These are phyloP conservation scores for Russula abietina DNA, from an alignment of 768 basidiomycete species.

Conservation along the genomic window DNA sequence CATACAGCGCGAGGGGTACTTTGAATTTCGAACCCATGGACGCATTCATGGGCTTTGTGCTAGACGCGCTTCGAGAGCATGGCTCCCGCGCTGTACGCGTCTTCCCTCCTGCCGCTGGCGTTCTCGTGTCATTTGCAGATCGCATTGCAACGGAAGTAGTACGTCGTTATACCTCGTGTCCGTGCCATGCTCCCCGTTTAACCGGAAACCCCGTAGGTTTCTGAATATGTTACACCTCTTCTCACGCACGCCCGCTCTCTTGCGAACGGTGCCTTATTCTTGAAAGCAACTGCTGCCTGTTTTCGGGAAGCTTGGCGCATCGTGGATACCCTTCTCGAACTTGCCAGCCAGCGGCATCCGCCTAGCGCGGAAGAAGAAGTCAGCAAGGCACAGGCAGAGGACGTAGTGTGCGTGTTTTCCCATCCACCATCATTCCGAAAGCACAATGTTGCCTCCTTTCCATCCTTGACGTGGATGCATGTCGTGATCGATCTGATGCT, in stretches of 20 bases:
- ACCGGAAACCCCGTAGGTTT: slow-evolving; percentile 46
- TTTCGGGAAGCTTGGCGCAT: slow-evolving; percentile 86
- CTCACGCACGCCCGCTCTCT: slow-evolving; percentile 73
- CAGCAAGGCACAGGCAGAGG: slow-evolving; percentile 56
- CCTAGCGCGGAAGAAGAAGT: slow-evolving; percentile 36
- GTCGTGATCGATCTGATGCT: slow-evolving; percentile 4
- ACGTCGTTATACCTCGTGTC: slow-evolving; percentile 29
- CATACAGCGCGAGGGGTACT: slow-evolving; percentile 29
- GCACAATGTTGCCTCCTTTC: slow-evolving; percentile 2
- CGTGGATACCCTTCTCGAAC: slow-evolving; percentile 66
- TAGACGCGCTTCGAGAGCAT: slow-evolving; percentile 62
- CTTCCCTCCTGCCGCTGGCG: slow-evolving; percentile 75
- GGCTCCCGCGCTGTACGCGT: slow-evolving; percentile 78
- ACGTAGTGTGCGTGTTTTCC: slow-evolving; percentile 61
- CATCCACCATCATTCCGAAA: not conserved
- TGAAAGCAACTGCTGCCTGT: slow-evolving; percentile 83
- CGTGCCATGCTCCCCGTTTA: slow-evolving; percentile 5
- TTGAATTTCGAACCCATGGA: slow-evolving; percentile 95
- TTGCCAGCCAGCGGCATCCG: slow-evolving; percentile 33
- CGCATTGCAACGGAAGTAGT: slow-evolving; percentile 82
- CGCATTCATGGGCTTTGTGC: slow-evolving; percentile 67
- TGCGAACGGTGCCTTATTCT: slow-evolving; percentile 54
- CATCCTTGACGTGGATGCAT: slow-evolving; percentile 5
- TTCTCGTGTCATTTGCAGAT: slow-evolving; percentile 77
- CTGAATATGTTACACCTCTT: slow-evolving; percentile 78